phyloP scores from a whole-genome alignment of 345 rosid genomes.

The Bruguiera sexangula region DNA sequence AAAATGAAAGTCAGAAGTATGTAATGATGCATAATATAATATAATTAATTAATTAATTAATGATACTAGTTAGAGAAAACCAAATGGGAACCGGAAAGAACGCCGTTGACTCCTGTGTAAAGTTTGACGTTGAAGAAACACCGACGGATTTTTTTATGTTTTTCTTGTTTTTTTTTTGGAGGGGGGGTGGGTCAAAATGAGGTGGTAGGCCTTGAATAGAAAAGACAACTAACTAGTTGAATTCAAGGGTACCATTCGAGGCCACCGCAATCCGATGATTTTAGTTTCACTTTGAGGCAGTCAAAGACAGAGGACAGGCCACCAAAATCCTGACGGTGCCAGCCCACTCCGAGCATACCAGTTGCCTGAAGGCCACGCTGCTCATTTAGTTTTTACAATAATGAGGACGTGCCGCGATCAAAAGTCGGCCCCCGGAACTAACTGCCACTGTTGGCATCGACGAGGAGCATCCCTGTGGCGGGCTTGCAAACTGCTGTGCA shows the following conservation, averaged over 20 bases:
- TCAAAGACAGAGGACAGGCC: neutral
- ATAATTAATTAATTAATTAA: neutral
- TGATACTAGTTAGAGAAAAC: neutral
- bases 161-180: too few species aligned
- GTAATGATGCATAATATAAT: too few species aligned
- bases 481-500: too few species aligned
- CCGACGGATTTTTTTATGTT: neutral
- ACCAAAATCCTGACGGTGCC: neutral
- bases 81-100: neutral
- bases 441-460: too few species aligned
- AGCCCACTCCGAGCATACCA: neutral
- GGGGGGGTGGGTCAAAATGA: too few species aligned
- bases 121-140: neutral
- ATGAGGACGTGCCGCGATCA: neutral
- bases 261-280: too few species aligned
- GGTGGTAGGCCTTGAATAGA: too few species aligned
- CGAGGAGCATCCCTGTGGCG: too few species aligned
- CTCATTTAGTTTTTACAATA: neutral
- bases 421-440: neutral
- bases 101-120: neutral
- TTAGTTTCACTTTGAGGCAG: neutral
- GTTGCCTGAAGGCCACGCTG: neutral
- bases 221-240: too few species aligned
- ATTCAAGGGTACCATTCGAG: too few species aligned
- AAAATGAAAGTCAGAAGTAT: too few species aligned